Conservation (phyloP, 2,329 filamentous ascomycete genomes). For the Aspergillus ochraceus region DNA sequence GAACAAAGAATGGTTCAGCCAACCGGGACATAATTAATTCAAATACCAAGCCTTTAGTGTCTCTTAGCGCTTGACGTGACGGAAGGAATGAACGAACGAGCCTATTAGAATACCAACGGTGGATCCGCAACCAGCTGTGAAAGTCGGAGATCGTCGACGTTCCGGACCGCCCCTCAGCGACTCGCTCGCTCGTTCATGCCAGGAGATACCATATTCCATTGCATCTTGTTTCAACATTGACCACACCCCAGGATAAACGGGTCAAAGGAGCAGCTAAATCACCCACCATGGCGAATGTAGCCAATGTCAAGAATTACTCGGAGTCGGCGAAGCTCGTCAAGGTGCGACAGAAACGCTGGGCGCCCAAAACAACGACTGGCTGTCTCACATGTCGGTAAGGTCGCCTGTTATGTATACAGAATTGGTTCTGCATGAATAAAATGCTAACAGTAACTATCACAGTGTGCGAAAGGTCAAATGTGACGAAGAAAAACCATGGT, state of each 20-base stretch:
- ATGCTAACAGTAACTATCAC: background rate
- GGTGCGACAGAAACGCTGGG: background rate
- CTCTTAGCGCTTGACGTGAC: too few species aligned
- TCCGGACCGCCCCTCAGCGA: background rate
- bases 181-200: background rate
- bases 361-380: slow-evolving; percentile 1
- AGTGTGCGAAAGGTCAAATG: slow-evolving; percentile 7
- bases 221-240: background rate
- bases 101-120: background rate
- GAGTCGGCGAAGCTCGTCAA: background rate
- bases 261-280: background rate
- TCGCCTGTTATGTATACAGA: background rate
- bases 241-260: background rate
- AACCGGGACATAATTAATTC: background rate
- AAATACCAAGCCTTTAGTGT: background rate
- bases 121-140: background rate
- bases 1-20: background rate
- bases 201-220: background rate
- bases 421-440: background rate
- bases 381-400: slow-evolving; percentile 6
- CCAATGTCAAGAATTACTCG: background rate
- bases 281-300: background rate
- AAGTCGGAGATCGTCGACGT: too few species aligned
- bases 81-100: background rate
- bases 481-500: slow-evolving; percentile 6